These are phyloP conservation scores for Penicillium sp. DNA, from an alignment of 2,329 filamentous ascomycete genomes.

Conservation along the genomic window DNA sequence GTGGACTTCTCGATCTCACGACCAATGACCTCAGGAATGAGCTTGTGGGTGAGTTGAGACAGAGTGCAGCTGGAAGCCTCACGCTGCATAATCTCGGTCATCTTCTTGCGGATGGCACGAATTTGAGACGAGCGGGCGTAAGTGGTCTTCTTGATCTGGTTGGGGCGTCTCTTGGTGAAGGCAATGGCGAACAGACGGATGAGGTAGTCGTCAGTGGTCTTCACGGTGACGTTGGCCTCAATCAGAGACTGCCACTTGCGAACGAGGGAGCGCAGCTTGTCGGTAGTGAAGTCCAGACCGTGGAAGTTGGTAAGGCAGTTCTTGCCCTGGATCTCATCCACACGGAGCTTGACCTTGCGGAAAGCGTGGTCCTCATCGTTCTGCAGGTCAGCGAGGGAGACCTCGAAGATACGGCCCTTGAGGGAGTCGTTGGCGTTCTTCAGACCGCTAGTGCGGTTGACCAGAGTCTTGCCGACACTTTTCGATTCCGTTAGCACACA, in stretches of 20 bases:
- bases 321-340: constrained; percentile 99
- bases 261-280: constrained; percentile 98
- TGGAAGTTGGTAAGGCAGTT: constrained; percentile 99
- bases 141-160: constrained; percentile 99
- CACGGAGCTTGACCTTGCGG: constrained; percentile 98
- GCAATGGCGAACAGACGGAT: constrained; percentile 98
- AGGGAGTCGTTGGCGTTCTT: constrained; percentile 99
- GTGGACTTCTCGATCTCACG: constrained; percentile 99
- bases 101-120: constrained; percentile 98
- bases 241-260: constrained; percentile 99
- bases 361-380: constrained; percentile 99
- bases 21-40: constrained; percentile 98
- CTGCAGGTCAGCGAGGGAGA: constrained; percentile 97
- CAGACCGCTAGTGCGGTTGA: constrained; percentile 98
- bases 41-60: constrained; percentile 94
- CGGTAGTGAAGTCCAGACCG: constrained; percentile 99
- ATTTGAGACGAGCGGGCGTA: constrained; percentile 97
- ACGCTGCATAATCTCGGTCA: constrained; percentile 97
- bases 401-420: constrained; percentile 98
- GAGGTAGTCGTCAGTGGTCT: constrained; percentile 99
- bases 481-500: constrained; percentile 28
- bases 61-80: constrained; percentile 94
- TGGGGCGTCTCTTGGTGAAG: constrained; percentile 98
- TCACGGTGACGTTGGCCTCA: constrained; percentile 99
- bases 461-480: constrained; percentile 98